These are phyloP conservation scores for Ceratocystis lukuohia DNA, from an alignment of 2,329 filamentous ascomycete species.

Conservation along the genomic window DNA sequence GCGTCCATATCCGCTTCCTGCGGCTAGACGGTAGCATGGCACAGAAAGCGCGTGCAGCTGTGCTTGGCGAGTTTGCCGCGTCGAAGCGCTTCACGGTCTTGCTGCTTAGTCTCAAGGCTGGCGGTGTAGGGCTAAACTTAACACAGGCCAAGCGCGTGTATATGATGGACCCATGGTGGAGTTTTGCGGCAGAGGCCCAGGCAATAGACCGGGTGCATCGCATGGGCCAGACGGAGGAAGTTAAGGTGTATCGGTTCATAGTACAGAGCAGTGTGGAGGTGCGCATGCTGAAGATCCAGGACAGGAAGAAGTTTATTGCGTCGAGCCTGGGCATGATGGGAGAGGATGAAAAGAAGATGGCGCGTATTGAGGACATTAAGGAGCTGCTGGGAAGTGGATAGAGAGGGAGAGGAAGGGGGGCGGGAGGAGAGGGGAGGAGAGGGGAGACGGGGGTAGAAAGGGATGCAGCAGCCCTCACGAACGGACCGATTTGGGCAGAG, in stretches of 20 bases:
- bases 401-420: background rate
- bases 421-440: background rate
- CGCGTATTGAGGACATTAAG: conserved; percentile 86
- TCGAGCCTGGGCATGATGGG: conserved; percentile 87
- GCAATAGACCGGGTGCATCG: conserved; percentile 95
- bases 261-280: conserved; percentile 86
- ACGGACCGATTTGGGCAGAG: too few relatives aligned
- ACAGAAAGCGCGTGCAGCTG: conserved; percentile 68
- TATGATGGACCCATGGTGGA: conserved; percentile 99
- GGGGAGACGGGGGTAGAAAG: background rate
- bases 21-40: conserved; percentile 84
- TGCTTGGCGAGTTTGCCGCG: conserved; percentile 56
- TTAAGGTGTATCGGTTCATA: conserved; percentile 77
- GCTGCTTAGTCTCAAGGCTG: conserved; percentile 72
- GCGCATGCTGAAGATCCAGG: conserved; percentile 85
- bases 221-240: conserved; percentile 83
- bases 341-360: conserved; percentile 81
- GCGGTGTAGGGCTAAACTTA: conserved; percentile 86
- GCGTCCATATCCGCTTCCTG: conserved; percentile 62
- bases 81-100: conserved; percentile 55
- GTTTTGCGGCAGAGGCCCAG: conserved; percentile 89
- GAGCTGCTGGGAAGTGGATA: conserved; percentile 48
- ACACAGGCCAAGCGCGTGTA: conserved; percentile 81
- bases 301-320: conserved; percentile 94
- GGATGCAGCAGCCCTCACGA: too few relatives aligned